A percentile compares a stretch with the other conserved stretches of the same genome.
Conservation (phyloP, 495 filamentous ascomycete genomes). For the Recurvomyces mirabilis region DNA sequence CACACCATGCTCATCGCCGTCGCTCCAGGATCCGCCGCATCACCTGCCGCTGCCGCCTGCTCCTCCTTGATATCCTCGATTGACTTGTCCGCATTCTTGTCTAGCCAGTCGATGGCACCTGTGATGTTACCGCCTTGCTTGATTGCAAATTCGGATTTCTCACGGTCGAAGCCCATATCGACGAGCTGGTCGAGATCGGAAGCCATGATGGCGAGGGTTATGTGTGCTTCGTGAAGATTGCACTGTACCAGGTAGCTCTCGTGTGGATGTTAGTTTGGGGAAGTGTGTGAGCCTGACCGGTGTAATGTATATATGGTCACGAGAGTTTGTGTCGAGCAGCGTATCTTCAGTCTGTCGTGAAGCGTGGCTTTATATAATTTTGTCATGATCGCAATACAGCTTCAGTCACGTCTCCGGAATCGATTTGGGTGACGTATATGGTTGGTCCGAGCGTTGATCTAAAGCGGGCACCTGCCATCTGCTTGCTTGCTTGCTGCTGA, state of each 20-base stretch:
- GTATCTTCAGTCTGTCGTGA: too few relatives aligned
- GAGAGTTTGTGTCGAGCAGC: too few relatives aligned
- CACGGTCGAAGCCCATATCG: conserved; percentile 89
- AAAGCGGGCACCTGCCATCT: too few relatives aligned
- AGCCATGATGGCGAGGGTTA: conserved; percentile 43
- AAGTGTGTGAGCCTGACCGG: too few relatives aligned
- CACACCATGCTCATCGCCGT: conserved; percentile 59
- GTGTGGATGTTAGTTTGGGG: background rate
- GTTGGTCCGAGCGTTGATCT: too few relatives aligned
- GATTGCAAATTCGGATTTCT: conserved; percentile 68
- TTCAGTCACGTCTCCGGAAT: too few relatives aligned
- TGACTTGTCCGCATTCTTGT: conserved; percentile 72
- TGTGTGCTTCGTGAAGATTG: background rate
- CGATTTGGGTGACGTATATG: too few relatives aligned
- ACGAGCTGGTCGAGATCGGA: conserved; percentile 70
- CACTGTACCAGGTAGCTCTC: background rate
- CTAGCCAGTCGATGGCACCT: conserved; percentile 75
- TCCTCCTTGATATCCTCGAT: conserved; percentile 64
- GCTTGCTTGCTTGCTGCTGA: too few relatives aligned
- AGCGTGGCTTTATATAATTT: too few relatives aligned
- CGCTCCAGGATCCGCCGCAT: conserved; percentile 44
- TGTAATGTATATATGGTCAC: too few relatives aligned
- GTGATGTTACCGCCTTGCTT: conserved; percentile 64
- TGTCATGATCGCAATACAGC: too few relatives aligned
- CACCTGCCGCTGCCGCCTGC: conserved; percentile 40